A percentile compares a stretch with the other conserved stretches of the same genome.
phyloP scores from a whole-genome alignment of 1,139 yeast species.

The Candida mesenterica region DNA sequence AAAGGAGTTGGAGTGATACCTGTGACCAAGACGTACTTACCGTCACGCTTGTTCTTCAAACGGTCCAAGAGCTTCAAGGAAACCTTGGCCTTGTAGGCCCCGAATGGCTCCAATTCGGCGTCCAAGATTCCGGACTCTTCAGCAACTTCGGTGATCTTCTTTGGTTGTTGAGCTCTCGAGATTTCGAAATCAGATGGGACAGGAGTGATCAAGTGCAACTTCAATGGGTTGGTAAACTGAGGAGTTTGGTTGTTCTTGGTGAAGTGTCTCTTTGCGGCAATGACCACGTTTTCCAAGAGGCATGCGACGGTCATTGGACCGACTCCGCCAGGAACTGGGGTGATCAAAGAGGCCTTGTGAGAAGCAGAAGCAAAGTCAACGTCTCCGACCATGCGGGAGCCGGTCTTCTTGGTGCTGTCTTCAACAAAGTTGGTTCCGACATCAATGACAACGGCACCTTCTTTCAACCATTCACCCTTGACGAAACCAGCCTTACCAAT shows the following conservation, averaged over 20 bases:
- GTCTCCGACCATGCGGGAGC: conserved; percentile 89
- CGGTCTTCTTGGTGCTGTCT: conserved; percentile 75
- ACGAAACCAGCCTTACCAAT: conserved; percentile 83
- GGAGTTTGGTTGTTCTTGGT: conserved; percentile 46
- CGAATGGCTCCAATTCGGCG: conserved; percentile 86
- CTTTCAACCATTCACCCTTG: conserved; percentile 85
- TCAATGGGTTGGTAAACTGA: conserved; percentile 57
- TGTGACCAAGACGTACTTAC: conserved; percentile 89
- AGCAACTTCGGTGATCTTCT: conserved; percentile 79
- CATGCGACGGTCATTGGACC: conserved; percentile 99
- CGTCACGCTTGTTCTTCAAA: conserved; percentile 63
- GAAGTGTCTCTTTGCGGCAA: conserved; percentile 68
- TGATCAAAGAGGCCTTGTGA: conserved; percentile 68
- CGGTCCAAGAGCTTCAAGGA: conserved; percentile 73
- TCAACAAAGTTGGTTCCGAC: conserved; percentile 92
- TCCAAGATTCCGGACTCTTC: conserved; percentile 79
- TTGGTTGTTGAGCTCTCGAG: conserved; percentile 86
- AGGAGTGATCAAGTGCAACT: conserved; percentile 65
- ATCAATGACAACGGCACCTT: conserved; percentile 84
- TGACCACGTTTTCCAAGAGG: conserved; percentile 82
- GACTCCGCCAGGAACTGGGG: conserved; percentile 99
- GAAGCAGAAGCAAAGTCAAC: conserved; percentile 75
- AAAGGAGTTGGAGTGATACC: conserved; percentile 98
- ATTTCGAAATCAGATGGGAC: conserved; percentile 95
- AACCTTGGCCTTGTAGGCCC: conserved; percentile 91